A percentile compares a stretch with the other conserved stretches of the same genome.
Conservation (phyloP, 177 flowering plant species). For the Telopea speciosissima region DNA sequence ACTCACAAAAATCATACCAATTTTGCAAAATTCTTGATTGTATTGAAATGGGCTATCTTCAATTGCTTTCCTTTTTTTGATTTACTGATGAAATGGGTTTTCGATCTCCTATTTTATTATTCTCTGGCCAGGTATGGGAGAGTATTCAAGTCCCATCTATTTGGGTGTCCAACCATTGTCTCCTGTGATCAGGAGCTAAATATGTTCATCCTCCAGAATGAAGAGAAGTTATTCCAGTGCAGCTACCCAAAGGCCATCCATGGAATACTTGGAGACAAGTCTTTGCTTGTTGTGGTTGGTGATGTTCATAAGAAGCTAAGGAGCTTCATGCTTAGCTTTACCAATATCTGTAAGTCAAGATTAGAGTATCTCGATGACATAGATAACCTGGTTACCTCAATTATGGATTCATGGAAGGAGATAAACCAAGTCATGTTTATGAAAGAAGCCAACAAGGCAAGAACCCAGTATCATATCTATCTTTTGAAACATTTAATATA, state of each 20-base stretch:
- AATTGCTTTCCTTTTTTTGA: too few relatives aligned
- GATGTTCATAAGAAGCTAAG: slow-evolving; percentile 64
- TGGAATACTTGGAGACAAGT: slow-evolving; percentile 55
- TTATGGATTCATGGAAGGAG: slow-evolving; percentile 47
- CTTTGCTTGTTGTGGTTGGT: slow-evolving; percentile 50
- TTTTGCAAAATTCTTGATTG: not conserved
- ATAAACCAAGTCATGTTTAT: slow-evolving; percentile 32
- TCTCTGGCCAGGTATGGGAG: slow-evolving; percentile 38
- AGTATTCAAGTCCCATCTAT: slow-evolving; percentile 69
- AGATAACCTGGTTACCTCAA: slow-evolving; percentile 34
- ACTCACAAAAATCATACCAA: too few relatives aligned
- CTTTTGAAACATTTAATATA: too few relatives aligned
- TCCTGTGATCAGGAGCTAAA: slow-evolving; percentile 77
- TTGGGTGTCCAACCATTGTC: slow-evolving; percentile 60
- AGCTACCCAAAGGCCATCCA: slow-evolving; percentile 67
- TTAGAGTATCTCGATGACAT: slow-evolving; percentile 32
- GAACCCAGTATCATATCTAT: too few relatives aligned
- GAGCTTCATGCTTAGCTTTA: slow-evolving; percentile 35
- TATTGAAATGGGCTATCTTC: slow-evolving; percentile 1
- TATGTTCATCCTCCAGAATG: slow-evolving; percentile 69
- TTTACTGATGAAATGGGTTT: too few relatives aligned
- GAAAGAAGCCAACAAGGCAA: slow-evolving; percentile 56
- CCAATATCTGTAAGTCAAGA: slow-evolving; percentile 30
- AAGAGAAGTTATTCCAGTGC: slow-evolving; percentile 56
- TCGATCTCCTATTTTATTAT: too few relatives aligned